Conservation (phyloP, 345 rosid species). For the Bruguiera gymnorhiza region DNA sequence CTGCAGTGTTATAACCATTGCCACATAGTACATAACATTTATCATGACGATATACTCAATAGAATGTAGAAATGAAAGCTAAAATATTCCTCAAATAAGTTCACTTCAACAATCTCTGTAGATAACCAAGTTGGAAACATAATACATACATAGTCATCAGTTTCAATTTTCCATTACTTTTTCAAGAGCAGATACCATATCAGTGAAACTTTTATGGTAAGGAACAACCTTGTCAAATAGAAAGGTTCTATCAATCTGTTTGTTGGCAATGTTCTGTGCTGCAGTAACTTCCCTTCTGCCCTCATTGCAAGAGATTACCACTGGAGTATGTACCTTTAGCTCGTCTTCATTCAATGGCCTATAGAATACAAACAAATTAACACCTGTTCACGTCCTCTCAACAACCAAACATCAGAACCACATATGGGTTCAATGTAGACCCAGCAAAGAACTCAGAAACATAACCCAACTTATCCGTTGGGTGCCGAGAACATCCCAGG, state of each 20-base stretch:
- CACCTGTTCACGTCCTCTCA: not conserved
- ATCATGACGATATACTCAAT: slow-evolving; percentile 10
- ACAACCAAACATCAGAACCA: not conserved
- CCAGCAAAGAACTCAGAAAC: no score
- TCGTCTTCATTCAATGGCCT: slow-evolving; percentile 97
- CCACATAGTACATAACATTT: not conserved
- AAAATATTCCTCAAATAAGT: no score
- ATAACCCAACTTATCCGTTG: no score
- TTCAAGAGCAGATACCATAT: no score
- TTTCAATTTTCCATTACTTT: no score
- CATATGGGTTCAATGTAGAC: no score
- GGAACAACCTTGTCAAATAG: slow-evolving; percentile 75
- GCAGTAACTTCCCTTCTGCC: slow-evolving; percentile 86
- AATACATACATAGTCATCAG: no score
- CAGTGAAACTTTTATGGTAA: no score
- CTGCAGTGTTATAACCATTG: not conserved
- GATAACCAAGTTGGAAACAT: no score
- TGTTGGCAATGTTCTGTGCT: slow-evolving; percentile 82
- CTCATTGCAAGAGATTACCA: slow-evolving; percentile 84
- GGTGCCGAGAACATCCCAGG: not conserved
- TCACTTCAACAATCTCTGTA: no score
- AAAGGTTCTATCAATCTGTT: slow-evolving; percentile 94
- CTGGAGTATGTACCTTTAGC: slow-evolving; percentile 63
- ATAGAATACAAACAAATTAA: slow-evolving; percentile 11
- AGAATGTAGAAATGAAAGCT: no score